phyloP scores from a whole-genome alignment of 1,284 basidiomycete species.

The Tylopilus sp. region DNA sequence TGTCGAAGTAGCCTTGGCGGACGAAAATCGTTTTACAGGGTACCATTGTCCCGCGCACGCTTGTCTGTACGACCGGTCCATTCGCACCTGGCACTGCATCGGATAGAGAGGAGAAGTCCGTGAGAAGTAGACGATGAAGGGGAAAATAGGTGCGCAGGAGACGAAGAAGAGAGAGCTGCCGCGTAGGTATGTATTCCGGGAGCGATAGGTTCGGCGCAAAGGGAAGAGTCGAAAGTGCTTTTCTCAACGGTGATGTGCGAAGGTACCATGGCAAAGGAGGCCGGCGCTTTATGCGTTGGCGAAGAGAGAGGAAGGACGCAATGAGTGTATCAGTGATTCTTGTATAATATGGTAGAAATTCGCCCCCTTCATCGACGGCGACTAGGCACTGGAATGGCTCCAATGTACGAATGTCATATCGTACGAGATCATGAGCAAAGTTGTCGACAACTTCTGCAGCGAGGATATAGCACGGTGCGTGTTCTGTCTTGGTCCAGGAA shows the following conservation, averaged over 20 bases:
- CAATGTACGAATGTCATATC: slow-evolving; percentile 78
- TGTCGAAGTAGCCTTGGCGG: slow-evolving; percentile 96
- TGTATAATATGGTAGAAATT: slow-evolving; percentile 85
- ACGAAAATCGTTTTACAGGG: slow-evolving; percentile 91
- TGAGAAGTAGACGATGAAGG: slow-evolving; percentile 85
- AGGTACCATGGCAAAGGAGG: slow-evolving; percentile 58
- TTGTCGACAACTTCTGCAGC: slow-evolving; percentile 98
- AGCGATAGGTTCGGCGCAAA: slow-evolving; percentile 88
- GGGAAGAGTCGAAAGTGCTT: slow-evolving; percentile 67
- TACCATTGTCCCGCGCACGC: slow-evolving; percentile 79
- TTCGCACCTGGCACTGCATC: slow-evolving; percentile 83
- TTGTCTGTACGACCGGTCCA: slow-evolving; percentile 96
- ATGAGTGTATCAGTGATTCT: slow-evolving; percentile 86
- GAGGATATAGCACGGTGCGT: slow-evolving; percentile 87
- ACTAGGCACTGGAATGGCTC: slow-evolving; percentile 85
- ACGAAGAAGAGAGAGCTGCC: slow-evolving; percentile 82
- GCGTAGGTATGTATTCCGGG: slow-evolving; percentile 94
- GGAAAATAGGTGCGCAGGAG: slow-evolving; percentile 86
- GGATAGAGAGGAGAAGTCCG: slow-evolving; percentile 88
- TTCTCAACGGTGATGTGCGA: slow-evolving; percentile 50
- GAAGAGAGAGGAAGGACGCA: slow-evolving; percentile 63
- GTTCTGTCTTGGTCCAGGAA: slow-evolving; percentile 75
- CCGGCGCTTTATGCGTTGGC: slow-evolving; percentile 52
- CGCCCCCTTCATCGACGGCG: slow-evolving; percentile 76
- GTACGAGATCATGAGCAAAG: slow-evolving; percentile 93